Evolutionary conservation across 495 filamentous ascomycete genomes (phyloP).

Genomic region (Hypoxylon intermedium): DNA sequence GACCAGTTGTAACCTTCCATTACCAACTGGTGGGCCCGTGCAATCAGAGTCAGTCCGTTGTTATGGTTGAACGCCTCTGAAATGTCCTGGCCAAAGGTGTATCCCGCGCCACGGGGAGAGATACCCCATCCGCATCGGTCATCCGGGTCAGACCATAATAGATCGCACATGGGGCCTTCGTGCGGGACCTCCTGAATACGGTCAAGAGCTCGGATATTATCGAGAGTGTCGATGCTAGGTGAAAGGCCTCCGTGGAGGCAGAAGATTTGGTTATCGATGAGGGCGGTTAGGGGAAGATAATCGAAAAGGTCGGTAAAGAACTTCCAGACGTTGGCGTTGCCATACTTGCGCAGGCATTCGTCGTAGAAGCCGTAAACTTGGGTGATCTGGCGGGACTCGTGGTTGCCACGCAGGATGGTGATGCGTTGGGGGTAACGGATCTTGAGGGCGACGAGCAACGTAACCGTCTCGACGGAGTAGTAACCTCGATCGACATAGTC

Average conservation of each 20-base stretch:
- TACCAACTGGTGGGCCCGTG: conserved; percentile 92
- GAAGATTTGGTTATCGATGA: conserved; percentile 99
- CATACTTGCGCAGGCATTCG: conserved; percentile 96
- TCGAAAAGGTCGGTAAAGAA: conserved; percentile 99
- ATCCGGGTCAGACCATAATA: conserved; percentile 98
- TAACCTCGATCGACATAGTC: conserved; percentile 98
- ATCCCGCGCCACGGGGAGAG: conserved; percentile 93
- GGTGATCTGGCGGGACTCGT: conserved; percentile 96
- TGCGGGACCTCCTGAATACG: conserved; percentile 98
- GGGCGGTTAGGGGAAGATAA: conserved; percentile 94
- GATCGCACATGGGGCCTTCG: conserved; percentile 97
- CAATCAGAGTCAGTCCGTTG: conserved; percentile 95
- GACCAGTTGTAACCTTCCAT: conserved; percentile 99
- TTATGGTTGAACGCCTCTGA: conserved; percentile 99
- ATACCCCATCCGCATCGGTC: conserved; percentile 99
- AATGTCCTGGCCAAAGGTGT: conserved; percentile 99
- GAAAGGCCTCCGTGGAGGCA: conserved; percentile 96
- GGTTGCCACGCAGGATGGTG: conserved; percentile 95
- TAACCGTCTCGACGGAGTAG: conserved; percentile 96
- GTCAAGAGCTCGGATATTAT: conserved; percentile 96
- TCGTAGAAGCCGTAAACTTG: conserved; percentile 99
- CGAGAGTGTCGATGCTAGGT: conserved; percentile 95
- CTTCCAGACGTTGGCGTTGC: conserved; percentile 99
- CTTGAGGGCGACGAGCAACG: conserved; percentile 91
- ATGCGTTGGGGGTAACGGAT: conserved; percentile 96